phyloP scores from a whole-genome alignment of 2,329 filamentous ascomycete species.

The Pleomassaria siparia region DNA sequence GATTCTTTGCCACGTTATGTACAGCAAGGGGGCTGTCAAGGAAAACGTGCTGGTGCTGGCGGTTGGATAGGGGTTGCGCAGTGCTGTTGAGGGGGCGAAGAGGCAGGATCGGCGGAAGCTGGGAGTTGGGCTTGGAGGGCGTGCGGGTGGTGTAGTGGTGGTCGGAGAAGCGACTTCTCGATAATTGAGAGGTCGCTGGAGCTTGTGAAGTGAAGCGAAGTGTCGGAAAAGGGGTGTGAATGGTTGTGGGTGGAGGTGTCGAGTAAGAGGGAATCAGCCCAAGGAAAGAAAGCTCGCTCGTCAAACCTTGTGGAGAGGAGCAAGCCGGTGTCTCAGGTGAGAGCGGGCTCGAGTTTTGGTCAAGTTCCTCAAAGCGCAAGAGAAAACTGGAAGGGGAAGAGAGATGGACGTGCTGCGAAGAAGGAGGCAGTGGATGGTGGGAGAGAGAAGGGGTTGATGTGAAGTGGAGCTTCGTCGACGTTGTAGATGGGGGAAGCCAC shows the following conservation, averaged over 20 bases:
- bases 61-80: conserved; percentile 23
- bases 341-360: conserved; percentile 19
- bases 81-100: conserved; percentile 31
- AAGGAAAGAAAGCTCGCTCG: conserved; percentile 43
- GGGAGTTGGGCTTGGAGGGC: conserved; percentile 32
- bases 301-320: conserved; percentile 42
- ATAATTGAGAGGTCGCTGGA: conserved; percentile 29
- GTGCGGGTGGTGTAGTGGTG: conserved; percentile 27
- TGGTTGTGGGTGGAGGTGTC: conserved; percentile 27
- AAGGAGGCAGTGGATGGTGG: conserved; percentile 7
- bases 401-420: conserved; percentile 3
- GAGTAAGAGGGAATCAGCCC: conserved; percentile 34
- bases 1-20: conserved; percentile 56
- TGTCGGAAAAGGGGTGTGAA: conserved; percentile 28
- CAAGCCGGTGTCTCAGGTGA: conserved; percentile 27
- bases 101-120: conserved; percentile 40
- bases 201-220: conserved; percentile 34
- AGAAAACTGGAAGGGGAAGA: conserved; percentile 17
- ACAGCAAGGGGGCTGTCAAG: conserved; percentile 77
- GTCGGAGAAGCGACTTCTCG: conserved; percentile 31
- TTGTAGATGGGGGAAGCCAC: background rate
- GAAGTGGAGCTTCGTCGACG: conserved; percentile 7
- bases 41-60: conserved; percentile 86
- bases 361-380: conserved; percentile 20
- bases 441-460: conserved; percentile 14